Evolutionary conservation across 1,284 basidiomycete genomes (phyloP), one percentile per base, ranked within the genome.

Genomic region (Neonothopanus nambi): DNA sequence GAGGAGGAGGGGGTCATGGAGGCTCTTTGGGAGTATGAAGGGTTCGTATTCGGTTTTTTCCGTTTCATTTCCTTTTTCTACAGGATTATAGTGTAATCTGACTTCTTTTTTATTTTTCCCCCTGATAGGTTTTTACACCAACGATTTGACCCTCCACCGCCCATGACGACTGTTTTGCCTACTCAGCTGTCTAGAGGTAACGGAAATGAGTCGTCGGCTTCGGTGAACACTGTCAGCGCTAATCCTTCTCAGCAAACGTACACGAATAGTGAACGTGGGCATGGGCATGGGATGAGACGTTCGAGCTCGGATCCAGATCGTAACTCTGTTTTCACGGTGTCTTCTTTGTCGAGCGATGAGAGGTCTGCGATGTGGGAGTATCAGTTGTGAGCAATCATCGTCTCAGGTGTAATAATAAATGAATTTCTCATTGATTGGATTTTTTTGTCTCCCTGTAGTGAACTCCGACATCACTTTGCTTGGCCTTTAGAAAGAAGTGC

Each of bases 21-120:
- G 52, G 69, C 71, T 5, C 43, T 74, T 20, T 70, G 67, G 66
- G 70, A 73, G 49, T 74, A 74, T 47, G 70, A 74, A 59, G 61
- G 67, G 70, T 72, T 48, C 23, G 59, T 48, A 11, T 20, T 44
- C 35, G 26, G 4, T 35, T 26, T n/a, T 30, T 38, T 38, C 39
- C 6, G 36, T 43, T 21, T 41, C 2, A 43, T 38, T 21, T 18
- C 28, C 55, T 38, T 35, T 48, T 21, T 52, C 42, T 21, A 48
- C n/a, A 18, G 53, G 28, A 41, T 37, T 13, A 21, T 15, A 21
- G 18, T n/a, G n/a, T n/a, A n/a, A n/a, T n/a, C n/a, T n/a, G n/a
- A n/a, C n/a, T n/a, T n/a, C n/a, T n/a, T n/a, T n/a, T n/a, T n/a
- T n/a, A n/a, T n/a, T n/a, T n/a, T n/a, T n/a, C n/a, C n/a, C n/a